Evolutionary conservation across 2,329 filamentous ascomycete species (phyloP), one percentile per base, ranked within the genome.

Genomic region (Microdochium nivale): DNA sequence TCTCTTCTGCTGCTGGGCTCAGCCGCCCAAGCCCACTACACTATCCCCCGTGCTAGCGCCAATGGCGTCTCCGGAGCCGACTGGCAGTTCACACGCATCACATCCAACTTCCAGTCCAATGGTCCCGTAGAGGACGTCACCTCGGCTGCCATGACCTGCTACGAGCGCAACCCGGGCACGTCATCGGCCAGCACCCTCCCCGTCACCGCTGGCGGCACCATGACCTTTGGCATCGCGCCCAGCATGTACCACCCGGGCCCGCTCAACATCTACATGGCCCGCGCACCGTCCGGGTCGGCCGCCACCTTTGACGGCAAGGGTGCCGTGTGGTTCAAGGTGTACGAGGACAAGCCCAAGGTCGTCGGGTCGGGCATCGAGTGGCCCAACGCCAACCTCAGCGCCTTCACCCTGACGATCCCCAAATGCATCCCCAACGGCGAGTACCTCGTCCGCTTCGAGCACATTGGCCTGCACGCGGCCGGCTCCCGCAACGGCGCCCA

Each of bases 401-500:
- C 35, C 14, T 5, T 40, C 35, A 40, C 35, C 50, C 74, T 80
- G 53, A 72, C 69, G 52, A 77, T 83, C 51, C 80, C 79, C 10
- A 57, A 65, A 10, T 73, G 72, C 54, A 71, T 83, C 50, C 72
- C 71, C 33, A 64, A 77, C 5, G 81, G 81, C 21, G 73, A 81
- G 59, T 83, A 83, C 61, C 75, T 84, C 32, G 70, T 82, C 11
- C 75, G 80, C 19, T 77, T 79, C 51, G 80, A 83, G 68, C 73
- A 81, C 62, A 74, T 83, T 51, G 79, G 79, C 19, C 73, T 83
- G 7, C 80, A 83, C 65, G 67, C 63, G 16, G 73, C 72, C 9
- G 55, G 61, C 11, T 70, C 65, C 51, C 66, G 67, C 50, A 65
- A 67, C 16, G 73, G 73, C 3, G 73, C 75, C 7, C 74, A 78